phyloP scores from a whole-genome alignment of 2,329 filamentous ascomycete genomes.

The Helotiales sp. region DNA sequence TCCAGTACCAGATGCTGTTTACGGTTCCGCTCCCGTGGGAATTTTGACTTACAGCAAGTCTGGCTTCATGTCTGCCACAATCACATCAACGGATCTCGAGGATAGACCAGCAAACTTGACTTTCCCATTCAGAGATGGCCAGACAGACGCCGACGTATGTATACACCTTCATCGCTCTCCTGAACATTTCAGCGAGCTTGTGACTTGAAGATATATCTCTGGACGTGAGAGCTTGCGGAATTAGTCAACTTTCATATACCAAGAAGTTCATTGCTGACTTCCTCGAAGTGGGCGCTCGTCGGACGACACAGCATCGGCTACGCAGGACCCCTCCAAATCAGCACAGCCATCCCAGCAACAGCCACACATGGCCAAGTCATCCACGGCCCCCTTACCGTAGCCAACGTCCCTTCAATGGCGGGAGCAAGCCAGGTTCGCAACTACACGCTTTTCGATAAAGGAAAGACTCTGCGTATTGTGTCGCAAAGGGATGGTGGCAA shows the following conservation, averaged over 20 bases:
- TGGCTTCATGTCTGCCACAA: not conserved
- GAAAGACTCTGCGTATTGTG: conserved; percentile 1
- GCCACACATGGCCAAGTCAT: conserved; percentile 1
- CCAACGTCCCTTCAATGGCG: conserved; percentile 4
- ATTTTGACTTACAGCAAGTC: conserved; percentile 8
- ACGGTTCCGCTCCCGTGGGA: not conserved
- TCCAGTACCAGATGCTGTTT: conserved; percentile 9
- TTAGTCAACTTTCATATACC: not conserved
- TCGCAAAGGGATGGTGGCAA: conserved; percentile 6
- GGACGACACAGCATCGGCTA: conserved; percentile 5
- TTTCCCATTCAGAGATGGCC: conserved; percentile 2
- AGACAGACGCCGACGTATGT: conserved; percentile 4
- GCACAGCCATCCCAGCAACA: conserved; percentile 5
- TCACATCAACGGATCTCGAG: not conserved
- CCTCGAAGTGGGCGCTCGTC: not conserved
- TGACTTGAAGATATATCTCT: not conserved
- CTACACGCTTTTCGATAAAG: conserved; percentile 1
- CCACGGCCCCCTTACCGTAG: not conserved
- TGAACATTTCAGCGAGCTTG: not conserved
- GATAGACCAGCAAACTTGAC: conserved; percentile 5
- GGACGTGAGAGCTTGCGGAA: not conserved
- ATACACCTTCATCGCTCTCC: not conserved
- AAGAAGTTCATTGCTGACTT: not conserved
- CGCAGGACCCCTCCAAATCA: conserved; percentile 7
- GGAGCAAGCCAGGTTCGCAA: conserved; percentile 3